Percentiles rank a stretch among this genome's conserved stretches.
These are phyloP conservation scores for Phytophthora tubulina DNA, from an alignment of 352 stramenopile species.

Conservation along the genomic window DNA sequence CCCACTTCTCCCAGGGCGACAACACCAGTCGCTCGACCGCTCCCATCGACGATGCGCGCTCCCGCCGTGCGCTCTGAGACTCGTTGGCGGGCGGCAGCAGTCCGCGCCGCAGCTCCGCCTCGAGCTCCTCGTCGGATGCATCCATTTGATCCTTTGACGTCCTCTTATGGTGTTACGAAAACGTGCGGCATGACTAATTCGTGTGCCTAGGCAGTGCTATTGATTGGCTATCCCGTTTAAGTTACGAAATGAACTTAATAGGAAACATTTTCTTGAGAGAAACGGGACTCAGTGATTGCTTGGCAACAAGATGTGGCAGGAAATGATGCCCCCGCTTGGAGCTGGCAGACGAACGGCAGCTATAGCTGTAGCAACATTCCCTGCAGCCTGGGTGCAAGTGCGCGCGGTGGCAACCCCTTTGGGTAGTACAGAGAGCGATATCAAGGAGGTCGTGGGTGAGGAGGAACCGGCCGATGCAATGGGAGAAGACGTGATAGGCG, in stretches of 20 bases:
- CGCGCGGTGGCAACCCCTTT: not conserved
- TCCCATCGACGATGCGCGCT: constrained; percentile 42
- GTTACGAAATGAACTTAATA: no score
- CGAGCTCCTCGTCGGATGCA: constrained; percentile 16
- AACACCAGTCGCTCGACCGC: constrained; percentile 68
- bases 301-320: constrained; percentile 16
- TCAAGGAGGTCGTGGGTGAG: constrained; percentile 8
- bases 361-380: constrained; percentile 1
- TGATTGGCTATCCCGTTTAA: no score
- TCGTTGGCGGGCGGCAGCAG: constrained; percentile 29
- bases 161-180: no score
- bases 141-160: not conserved
- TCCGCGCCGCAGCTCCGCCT: constrained; percentile 37
- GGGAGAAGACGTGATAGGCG: constrained; percentile 24
- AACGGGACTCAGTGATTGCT: constrained; percentile 10
- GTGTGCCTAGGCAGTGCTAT: no score
- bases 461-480: constrained; percentile 17
- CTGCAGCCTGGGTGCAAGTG: constrained; percentile 20
- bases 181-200: no score
- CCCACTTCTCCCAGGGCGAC: constrained; percentile 88
- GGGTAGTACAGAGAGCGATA: constrained; percentile 9
- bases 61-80: not conserved
- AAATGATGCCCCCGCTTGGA: constrained; percentile 10
- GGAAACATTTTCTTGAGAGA: not conserved
- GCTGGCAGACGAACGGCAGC: constrained; percentile 5